phyloP scores from a whole-genome alignment of 2,329 filamentous ascomycete species.

The Claviceps digitariae region DNA sequence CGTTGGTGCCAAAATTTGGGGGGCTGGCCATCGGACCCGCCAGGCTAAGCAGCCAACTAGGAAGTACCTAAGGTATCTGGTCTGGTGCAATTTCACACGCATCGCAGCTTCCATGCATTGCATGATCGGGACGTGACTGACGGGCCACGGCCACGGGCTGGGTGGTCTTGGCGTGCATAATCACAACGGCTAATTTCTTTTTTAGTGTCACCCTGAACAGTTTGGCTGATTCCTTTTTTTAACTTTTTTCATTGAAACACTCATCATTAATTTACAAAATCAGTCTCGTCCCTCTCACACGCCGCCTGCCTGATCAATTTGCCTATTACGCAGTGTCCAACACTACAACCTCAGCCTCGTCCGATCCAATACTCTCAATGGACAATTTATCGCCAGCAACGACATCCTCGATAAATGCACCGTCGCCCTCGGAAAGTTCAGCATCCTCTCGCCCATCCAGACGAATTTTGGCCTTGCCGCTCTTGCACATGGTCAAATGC shows the following conservation, averaged over 20 bases:
- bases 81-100: background rate
- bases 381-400: slow-evolving; percentile 49
- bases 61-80: too few relatives aligned
- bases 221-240: too few relatives aligned
- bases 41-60: background rate
- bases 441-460: slow-evolving; percentile 53
- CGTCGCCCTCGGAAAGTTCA: slow-evolving; percentile 61
- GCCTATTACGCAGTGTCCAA: slow-evolving; percentile 44
- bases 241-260: too few relatives aligned
- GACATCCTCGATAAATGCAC: slow-evolving; percentile 57
- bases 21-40: background rate
- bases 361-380: slow-evolving; percentile 55
- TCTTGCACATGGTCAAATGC: slow-evolving; percentile 69
- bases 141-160: background rate
- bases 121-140: background rate
- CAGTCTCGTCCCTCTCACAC: too few relatives aligned
- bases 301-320: too few relatives aligned
- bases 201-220: background rate
- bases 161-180: background rate
- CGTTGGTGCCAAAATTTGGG: background rate
- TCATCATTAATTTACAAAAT: too few relatives aligned
- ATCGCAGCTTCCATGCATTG: background rate
- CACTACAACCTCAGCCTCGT: slow-evolving; percentile 55
- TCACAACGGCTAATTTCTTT: background rate
- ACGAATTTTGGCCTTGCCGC: slow-evolving; percentile 58